Evolutionary conservation across 2,329 filamentous ascomycete genomes (phyloP).

Genomic region (Penicillium sp.): DNA sequence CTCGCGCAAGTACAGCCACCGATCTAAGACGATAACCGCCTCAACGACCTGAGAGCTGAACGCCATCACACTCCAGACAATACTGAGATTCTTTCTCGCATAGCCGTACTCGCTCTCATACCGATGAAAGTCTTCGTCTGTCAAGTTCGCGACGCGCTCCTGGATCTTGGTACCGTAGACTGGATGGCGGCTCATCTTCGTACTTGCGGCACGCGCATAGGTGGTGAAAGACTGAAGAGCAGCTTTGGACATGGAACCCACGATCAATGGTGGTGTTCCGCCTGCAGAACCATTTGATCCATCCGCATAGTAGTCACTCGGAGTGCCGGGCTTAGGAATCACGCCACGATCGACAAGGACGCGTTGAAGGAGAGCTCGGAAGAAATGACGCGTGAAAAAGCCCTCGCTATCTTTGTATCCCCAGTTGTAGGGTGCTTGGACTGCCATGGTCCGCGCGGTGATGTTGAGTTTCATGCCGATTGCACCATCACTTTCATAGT

Average conservation of each 20-base stretch:
- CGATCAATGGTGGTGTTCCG: constrained; percentile 65
- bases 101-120: constrained; percentile 63
- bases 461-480: constrained; percentile 80
- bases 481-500: constrained; percentile 49
- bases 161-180: constrained; percentile 56
- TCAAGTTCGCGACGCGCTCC: constrained; percentile 61
- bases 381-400: constrained; percentile 93
- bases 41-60: constrained; percentile 88
- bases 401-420: constrained; percentile 68
- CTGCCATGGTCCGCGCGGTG: constrained; percentile 95
- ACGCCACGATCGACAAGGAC: constrained; percentile 85
- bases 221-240: constrained; percentile 68
- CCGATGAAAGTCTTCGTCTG: constrained; percentile 64
- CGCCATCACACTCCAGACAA: constrained; percentile 93
- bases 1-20: constrained; percentile 81
- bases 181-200: constrained; percentile 62
- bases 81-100: constrained; percentile 72
- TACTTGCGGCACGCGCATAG: constrained; percentile 75
- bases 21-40: constrained; percentile 80
- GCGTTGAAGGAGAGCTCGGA: constrained; percentile 79
- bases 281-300: constrained; percentile 21
- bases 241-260: constrained; percentile 74
- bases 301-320: constrained; percentile 26
- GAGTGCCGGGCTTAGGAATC: constrained; percentile 52
- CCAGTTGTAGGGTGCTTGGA: constrained; percentile 94